Evolutionary conservation across 2,329 filamentous ascomycete species (phyloP).

Genomic region (Diaporthe longicolla): DNA sequence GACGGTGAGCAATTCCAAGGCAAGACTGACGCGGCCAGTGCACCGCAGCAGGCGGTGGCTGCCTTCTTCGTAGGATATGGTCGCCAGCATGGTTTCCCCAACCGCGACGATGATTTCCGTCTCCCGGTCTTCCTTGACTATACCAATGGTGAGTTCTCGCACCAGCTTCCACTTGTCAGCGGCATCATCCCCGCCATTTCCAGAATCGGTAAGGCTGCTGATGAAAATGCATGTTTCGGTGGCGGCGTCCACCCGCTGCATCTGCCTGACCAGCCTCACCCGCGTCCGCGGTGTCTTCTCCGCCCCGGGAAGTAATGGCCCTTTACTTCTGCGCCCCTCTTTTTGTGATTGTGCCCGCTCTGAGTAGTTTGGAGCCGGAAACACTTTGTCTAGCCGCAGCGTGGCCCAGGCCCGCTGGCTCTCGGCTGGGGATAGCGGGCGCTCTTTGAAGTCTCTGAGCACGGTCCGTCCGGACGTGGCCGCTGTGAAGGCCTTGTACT

Average conservation of each 20-base stretch:
- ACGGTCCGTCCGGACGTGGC: background rate
- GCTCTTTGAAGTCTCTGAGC: background rate
- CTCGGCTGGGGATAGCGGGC: background rate
- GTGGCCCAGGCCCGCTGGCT: background rate
- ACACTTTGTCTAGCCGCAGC: background rate
- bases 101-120: background rate
- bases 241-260: background rate
- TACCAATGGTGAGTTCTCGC: background rate
- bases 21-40: background rate
- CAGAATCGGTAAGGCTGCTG: background rate
- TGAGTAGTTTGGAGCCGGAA: background rate
- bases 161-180: background rate
- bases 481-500: background rate
- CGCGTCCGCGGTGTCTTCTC: background rate
- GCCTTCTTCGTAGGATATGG: background rate
- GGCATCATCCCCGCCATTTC: background rate
- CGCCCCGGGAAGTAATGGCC: background rate
- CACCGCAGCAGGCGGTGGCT: background rate
- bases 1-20: background rate
- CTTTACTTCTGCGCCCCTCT: background rate
- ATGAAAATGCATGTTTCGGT: background rate
- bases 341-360: background rate
- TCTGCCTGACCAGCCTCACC: background rate
- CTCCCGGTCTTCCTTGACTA: background rate
- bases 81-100: background rate